Evolutionary conservation across 2,329 filamentous ascomycete genomes (phyloP).

Genomic region (Clarireedia monteithiana): DNA sequence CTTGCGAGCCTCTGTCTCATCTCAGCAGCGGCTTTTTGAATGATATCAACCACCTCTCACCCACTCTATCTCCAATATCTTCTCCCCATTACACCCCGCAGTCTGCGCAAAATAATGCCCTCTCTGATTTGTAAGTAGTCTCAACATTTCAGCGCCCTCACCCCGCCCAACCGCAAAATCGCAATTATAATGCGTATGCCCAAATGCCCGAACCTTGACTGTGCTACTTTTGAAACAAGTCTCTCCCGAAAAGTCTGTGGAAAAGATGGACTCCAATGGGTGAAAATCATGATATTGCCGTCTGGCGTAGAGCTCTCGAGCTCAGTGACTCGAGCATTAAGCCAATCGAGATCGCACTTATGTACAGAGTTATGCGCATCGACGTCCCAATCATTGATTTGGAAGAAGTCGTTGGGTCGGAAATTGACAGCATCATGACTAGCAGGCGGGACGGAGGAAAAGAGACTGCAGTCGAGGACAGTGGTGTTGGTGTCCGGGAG

Average conservation of each 20-base stretch:
- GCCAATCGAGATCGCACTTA: constrained; percentile 30
- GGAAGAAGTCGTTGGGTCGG: constrained; percentile 10
- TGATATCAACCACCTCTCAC: too few species aligned
- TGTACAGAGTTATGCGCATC: constrained; percentile 8
- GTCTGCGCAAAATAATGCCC: constrained; percentile 25
- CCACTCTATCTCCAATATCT: too few species aligned
- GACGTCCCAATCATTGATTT: constrained; percentile 8
- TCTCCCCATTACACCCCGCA: too few species aligned
- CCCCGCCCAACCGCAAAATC: constrained; percentile 29
- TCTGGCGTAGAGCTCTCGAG: constrained; percentile 28
- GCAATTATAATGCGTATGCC: constrained; percentile 37
- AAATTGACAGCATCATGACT: constrained; percentile 23
- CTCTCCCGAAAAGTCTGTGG: constrained; percentile 38
- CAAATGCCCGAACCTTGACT: constrained; percentile 37
- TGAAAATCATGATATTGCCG: constrained; percentile 32
- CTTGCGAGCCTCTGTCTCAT: too few species aligned
- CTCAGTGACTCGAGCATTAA: constrained; percentile 31
- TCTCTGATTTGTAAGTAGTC: constrained; percentile 37
- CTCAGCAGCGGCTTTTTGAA: too few species aligned
- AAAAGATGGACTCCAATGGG: constrained; percentile 39
- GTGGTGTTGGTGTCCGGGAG: constrained; percentile 29
- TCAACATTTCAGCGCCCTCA: constrained; percentile 14
- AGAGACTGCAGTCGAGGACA: constrained; percentile 41
- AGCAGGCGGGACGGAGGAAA: constrained; percentile 37
- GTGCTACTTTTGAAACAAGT: constrained; percentile 19